phyloP scores from a whole-genome alignment of 176 grass and related monocot species.

The Avena eriantha region DNA sequence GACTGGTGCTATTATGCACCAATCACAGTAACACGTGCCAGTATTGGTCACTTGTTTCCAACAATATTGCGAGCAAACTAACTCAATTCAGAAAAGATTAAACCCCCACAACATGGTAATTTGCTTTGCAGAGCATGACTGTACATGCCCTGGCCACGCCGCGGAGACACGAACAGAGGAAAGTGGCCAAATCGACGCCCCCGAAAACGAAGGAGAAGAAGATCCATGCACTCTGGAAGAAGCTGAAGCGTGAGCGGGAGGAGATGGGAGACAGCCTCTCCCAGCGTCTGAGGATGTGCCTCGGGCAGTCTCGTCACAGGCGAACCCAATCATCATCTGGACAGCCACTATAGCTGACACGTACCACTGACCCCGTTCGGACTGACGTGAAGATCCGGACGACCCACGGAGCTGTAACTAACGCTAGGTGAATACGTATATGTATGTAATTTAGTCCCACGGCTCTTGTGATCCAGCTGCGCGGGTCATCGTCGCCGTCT shows the following conservation, averaged over 20 bases:
- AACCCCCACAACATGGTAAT: conserved; percentile 28
- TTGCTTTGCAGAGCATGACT: conserved; percentile 58
- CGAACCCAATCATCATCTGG: conserved; percentile 60
- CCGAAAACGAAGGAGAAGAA: conserved; percentile 72
- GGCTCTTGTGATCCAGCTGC: conserved; percentile 14
- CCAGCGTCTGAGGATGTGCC: conserved; percentile 68
- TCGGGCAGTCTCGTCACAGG: conserved; percentile 67
- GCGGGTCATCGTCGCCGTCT: not conserved
- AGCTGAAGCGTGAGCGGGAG: conserved; percentile 51
- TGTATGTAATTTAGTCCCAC: conserved; percentile 34
- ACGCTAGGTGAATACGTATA: conserved; percentile 49
- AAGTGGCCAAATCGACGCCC: conserved; percentile 41
- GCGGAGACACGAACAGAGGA: conserved; percentile 54
- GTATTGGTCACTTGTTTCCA: conserved; percentile 3
- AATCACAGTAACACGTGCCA: not conserved
- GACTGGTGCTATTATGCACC: not conserved
- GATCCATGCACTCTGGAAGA: conserved; percentile 56
- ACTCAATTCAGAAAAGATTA: not conserved
- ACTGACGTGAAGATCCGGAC: conserved; percentile 8
- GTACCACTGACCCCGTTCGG: not conserved
- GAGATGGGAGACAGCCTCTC: conserved; percentile 57
- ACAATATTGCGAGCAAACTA: not conserved
- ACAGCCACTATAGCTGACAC: conserved; percentile 31
- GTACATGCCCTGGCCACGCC: conserved; percentile 80
- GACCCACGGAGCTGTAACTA: conserved; percentile 26